Evolutionary conservation across 1,139 yeast genomes (phyloP).

Genomic region (Pichia sp.): DNA sequence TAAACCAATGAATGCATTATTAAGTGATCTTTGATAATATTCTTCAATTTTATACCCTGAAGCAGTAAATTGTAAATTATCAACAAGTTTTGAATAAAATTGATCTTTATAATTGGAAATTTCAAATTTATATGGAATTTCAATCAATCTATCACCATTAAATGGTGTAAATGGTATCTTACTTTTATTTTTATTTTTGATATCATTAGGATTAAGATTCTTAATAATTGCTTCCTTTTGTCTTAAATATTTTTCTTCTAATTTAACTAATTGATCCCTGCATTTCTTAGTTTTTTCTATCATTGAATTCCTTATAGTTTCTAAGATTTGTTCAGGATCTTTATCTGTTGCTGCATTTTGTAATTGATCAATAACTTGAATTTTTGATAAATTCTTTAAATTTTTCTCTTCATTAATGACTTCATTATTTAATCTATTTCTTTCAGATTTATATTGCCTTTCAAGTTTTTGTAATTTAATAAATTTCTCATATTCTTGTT

Average conservation of each 20-base stretch:
- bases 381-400: slow-evolving; percentile 47
- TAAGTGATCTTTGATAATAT: slow-evolving; percentile 71
- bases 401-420: slow-evolving; percentile 32
- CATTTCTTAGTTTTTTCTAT: slow-evolving; percentile 61
- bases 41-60: slow-evolving; percentile 74
- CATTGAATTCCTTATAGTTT: slow-evolving; percentile 53
- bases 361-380: slow-evolving; percentile 66
- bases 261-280: slow-evolving; percentile 59
- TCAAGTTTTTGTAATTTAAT: slow-evolving; percentile 59
- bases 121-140: slow-evolving; percentile 32
- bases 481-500: slow-evolving; percentile 58
- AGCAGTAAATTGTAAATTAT: slow-evolving; percentile 67
- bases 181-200: slow-evolving; percentile 26
- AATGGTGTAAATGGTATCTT: slow-evolving; percentile 86
- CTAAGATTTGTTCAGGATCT: slow-evolving; percentile 46
- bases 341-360: slow-evolving; percentile 44
- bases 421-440: slow-evolving; percentile 47
- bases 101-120: slow-evolving; percentile 51
- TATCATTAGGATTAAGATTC: slow-evolving; percentile 24
- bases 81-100: slow-evolving; percentile 48
- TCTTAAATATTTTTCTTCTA: slow-evolving; percentile 38
- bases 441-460: slow-evolving; percentile 66
- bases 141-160: slow-evolving; percentile 72
- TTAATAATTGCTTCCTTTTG: slow-evolving; percentile 38
- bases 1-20: slow-evolving; percentile 85